phyloP scores from a whole-genome alignment of 23 red algal species.

The Cyanidiococcus yangmingshanensis region DNA sequence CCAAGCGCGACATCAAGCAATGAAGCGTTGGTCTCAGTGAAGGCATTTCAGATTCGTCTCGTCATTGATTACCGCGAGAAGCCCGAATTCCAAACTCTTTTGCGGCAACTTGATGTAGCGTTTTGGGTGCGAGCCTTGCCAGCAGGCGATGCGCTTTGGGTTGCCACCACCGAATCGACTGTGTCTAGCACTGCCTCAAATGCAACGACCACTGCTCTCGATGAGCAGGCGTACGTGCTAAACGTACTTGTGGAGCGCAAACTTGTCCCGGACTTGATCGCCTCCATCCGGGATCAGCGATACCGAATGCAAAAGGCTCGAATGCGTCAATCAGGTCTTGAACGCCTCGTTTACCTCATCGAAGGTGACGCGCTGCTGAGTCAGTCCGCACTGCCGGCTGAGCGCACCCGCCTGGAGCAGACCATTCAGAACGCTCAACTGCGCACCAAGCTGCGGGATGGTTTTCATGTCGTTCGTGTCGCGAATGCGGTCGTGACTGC shows the following conservation, averaged over 20 bases:
- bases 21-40: too few relatives aligned
- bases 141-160: constrained; percentile 12
- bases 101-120: neutral
- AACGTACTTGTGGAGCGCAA: constrained; percentile 12
- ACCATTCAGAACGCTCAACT: neutral
- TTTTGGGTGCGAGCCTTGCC: neutral
- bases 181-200: neutral
- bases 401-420: neutral
- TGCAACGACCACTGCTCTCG: neutral
- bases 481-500: neutral
- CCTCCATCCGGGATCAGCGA: constrained; percentile 1
- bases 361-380: neutral
- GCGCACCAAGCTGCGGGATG: constrained; percentile 6
- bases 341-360: constrained; percentile 3
- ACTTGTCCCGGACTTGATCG: neutral
- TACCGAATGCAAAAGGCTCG: constrained; percentile 4
- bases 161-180: neutral
- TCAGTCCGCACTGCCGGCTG: neutral
- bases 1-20: too few relatives aligned
- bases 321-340: neutral
- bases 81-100: neutral
- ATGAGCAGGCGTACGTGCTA: neutral
- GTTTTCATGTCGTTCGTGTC: constrained; percentile 5
- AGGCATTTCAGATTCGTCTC: neutral
- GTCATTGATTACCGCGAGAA: constrained; percentile 2